phyloP scores from a whole-genome alignment of 208 protist genomes.

The Borovskyia barvae region DNA sequence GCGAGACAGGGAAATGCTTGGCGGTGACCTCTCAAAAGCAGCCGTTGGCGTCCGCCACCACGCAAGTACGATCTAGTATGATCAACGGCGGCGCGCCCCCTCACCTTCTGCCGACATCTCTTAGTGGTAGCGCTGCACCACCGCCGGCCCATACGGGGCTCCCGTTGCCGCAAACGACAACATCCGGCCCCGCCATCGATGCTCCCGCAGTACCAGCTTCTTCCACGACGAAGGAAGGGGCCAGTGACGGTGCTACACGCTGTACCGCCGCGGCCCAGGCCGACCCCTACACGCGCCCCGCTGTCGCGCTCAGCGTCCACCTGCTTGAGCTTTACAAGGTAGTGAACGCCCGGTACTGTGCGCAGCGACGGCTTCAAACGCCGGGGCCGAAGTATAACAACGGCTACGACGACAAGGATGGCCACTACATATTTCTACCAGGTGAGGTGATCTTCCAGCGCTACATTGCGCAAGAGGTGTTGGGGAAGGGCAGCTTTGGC shows the following conservation, averaged over 20 bases:
- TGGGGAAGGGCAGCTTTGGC: slow-evolving; percentile 92
- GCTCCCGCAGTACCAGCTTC: neutral
- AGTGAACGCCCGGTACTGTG: slow-evolving; percentile 75
- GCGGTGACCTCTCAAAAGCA: neutral
- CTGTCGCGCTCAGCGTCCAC: slow-evolving; percentile 47
- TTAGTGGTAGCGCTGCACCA: neutral
- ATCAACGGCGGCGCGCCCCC: neutral
- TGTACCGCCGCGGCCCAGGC: neutral
- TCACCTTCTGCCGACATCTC: neutral
- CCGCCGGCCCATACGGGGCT: neutral
- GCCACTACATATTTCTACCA: slow-evolving; percentile 84
- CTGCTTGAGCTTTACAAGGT: slow-evolving; percentile 66
- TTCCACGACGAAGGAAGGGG: neutral
- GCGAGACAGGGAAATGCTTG: too few species aligned
- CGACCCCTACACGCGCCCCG: slow-evolving; percentile 27
- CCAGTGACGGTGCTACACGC: neutral
- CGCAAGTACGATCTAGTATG: neutral
- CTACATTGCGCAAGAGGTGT: slow-evolving; percentile 81
- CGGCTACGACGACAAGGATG: slow-evolving; percentile 87
- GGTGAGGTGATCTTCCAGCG: slow-evolving; percentile 83
- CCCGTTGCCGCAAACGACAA: neutral
- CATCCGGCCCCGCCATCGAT: neutral
- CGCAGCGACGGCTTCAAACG: slow-evolving; percentile 49
- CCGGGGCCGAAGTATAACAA: slow-evolving; percentile 82
- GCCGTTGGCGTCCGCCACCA: neutral